These are phyloP conservation scores for Balakata baccata DNA, from an alignment of 345 rosid genomes.

Conservation along the genomic window DNA sequence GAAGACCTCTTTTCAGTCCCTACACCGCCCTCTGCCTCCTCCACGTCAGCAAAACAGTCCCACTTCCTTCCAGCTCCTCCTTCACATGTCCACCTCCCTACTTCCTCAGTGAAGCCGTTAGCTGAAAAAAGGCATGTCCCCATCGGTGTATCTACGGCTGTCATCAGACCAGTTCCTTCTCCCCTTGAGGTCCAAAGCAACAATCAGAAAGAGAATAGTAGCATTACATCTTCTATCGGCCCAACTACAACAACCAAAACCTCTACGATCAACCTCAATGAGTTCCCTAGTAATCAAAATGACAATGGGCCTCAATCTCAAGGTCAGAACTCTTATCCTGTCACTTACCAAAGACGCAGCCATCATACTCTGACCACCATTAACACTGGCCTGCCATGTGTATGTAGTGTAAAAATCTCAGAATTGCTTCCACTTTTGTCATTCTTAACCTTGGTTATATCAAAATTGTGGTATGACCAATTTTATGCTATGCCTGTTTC, in stretches of 20 bases:
- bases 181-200: slow-evolving; percentile 9
- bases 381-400: slow-evolving; percentile 18
- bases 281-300: slow-evolving; percentile 33
- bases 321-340: slow-evolving; percentile 23
- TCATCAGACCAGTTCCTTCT: slow-evolving; percentile 13
- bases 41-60: slow-evolving; percentile 25
- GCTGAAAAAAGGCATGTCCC: slow-evolving; percentile 40
- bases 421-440: not conserved
- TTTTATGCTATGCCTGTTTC: not conserved
- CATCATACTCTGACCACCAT: slow-evolving; percentile 12
- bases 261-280: slow-evolving; percentile 49
- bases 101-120: slow-evolving; percentile 47
- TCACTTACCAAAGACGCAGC: slow-evolving; percentile 44
- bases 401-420: slow-evolving; percentile 12
- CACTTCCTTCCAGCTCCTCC: slow-evolving; percentile 13
- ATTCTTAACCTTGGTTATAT: not conserved
- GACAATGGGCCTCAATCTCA: slow-evolving; percentile 19
- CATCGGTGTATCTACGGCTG: slow-evolving; percentile 20
- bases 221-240: not conserved
- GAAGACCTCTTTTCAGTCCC: slow-evolving; percentile 34
- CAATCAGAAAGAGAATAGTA: slow-evolving; percentile 3
- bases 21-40: slow-evolving; percentile 46
- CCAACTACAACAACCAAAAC: not conserved
- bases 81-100: slow-evolving; percentile 16
- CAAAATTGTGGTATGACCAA: not conserved